A percentile compares a stretch with the other conserved stretches of the same genome.
phyloP scores from a whole-genome alignment of 352 stramenopile species.

The Salisapilia sapeloensis region DNA sequence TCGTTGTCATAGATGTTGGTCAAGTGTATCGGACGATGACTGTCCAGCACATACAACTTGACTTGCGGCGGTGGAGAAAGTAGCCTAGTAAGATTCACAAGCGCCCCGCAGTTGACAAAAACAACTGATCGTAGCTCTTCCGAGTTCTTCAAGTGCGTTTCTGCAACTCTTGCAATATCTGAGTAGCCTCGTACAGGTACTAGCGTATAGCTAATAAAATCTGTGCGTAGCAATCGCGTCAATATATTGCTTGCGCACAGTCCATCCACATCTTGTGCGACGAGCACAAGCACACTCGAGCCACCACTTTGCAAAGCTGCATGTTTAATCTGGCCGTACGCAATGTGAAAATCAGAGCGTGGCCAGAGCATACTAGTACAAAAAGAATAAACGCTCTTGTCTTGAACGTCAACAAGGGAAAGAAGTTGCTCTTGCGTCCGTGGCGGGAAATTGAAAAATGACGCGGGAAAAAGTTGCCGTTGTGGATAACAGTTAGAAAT shows the following conservation, averaged over 20 bases:
- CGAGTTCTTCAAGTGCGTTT: constrained; percentile 42
- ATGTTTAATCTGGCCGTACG: constrained; percentile 72
- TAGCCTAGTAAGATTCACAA: constrained; percentile 81
- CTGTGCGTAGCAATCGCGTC: constrained; percentile 51
- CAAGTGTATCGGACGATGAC: constrained; percentile 90
- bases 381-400: no score
- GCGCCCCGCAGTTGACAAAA: constrained; percentile 90
- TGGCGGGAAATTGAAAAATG: no score
- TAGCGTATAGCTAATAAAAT: constrained; percentile 62
- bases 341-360: constrained; percentile 72
- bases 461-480: no score
- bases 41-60: constrained; percentile 92
- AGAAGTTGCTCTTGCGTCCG: no score
- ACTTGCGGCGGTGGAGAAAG: constrained; percentile 42
- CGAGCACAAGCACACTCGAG: constrained; percentile 85
- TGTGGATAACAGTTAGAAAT: no score
- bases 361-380: constrained; percentile 57
- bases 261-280: constrained; percentile 88
- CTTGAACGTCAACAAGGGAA: no score
- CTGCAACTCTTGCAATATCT: constrained; percentile 61
- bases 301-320: constrained; percentile 43
- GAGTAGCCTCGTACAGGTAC: constrained; percentile 68
- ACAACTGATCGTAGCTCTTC: constrained; percentile 81
- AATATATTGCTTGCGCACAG: constrained; percentile 91
- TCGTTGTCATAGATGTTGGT: constrained; percentile 88